Conservation (phyloP, 1,284 basidiomycete genomes). For the Tylopilus orsonianus region DNA sequence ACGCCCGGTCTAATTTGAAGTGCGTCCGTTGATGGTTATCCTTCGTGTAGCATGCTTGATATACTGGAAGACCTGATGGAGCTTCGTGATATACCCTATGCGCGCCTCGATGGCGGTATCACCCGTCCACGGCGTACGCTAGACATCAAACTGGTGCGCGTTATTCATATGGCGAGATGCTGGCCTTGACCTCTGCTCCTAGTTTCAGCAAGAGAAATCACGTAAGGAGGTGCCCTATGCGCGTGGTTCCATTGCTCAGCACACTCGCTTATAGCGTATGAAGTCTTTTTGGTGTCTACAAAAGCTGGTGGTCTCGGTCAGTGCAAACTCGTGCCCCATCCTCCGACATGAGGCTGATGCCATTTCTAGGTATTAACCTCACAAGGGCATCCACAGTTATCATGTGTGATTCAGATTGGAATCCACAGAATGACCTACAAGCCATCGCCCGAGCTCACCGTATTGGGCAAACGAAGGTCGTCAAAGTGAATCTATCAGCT, state of each 20-base stretch:
- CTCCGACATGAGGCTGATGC: neutral
- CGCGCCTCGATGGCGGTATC: conserved; percentile 73
- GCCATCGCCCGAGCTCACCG: conserved; percentile 85
- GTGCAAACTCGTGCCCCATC: conserved; percentile 7
- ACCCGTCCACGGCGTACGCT: conserved; percentile 51
- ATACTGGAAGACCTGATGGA: conserved; percentile 82
- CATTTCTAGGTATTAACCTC: conserved; percentile 63
- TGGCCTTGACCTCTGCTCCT: conserved; percentile 6
- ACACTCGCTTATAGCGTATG: conserved; percentile 57
- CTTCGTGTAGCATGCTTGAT: conserved; percentile 71
- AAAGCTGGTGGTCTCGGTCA: conserved; percentile 83
- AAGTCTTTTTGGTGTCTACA: conserved; percentile 82
- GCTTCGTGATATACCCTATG: conserved; percentile 70
- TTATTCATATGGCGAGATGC: neutral
- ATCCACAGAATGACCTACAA: conserved; percentile 84
- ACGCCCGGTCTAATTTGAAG: conserved; percentile 7
- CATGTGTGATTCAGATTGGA: conserved; percentile 75
- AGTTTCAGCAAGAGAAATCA: conserved; percentile 60
- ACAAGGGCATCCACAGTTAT: conserved; percentile 83
- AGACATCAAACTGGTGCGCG: conserved; percentile 53
- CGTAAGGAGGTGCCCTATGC: conserved; percentile 38
- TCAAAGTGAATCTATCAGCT: conserved; percentile 55
- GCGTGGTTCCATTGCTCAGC: conserved; percentile 16
- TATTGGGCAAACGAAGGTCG: conserved; percentile 78
- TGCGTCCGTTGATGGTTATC: neutral